These are phyloP conservation scores for Xerocomus amazonicus DNA, from an alignment of 1,284 basidiomycete genomes.

Conservation along the genomic window DNA sequence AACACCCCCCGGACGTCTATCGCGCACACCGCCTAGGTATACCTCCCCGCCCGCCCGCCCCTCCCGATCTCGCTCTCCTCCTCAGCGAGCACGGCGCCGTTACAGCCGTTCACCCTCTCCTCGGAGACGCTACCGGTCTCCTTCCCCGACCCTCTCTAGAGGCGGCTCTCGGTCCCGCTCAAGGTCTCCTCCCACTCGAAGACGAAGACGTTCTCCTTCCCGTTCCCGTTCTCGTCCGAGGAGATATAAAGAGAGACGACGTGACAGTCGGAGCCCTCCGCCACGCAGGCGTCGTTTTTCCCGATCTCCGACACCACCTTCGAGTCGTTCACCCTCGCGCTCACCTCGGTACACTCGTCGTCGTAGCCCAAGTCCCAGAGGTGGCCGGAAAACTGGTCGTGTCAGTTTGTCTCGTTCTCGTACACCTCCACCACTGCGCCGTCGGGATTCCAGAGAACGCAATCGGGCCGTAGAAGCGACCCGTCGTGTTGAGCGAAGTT, in stretches of 20 bases:
- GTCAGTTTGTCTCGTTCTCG: constrained; percentile 27
- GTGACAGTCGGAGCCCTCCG: constrained; percentile 58
- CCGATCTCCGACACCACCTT: constrained; percentile 34
- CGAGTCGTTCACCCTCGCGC: constrained; percentile 44
- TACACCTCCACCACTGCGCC: constrained; percentile 22
- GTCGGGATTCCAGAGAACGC: constrained; percentile 31
- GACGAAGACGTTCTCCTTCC: constrained; percentile 39
- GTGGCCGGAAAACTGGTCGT: constrained; percentile 30
- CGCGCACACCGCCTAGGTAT: constrained; percentile 32
- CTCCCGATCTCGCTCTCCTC: constrained; percentile 32
- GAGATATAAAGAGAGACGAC: constrained; percentile 39
- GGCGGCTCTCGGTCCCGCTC: constrained; percentile 29
- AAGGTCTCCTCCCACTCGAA: constrained; percentile 42
- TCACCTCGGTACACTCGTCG: constrained; percentile 28
- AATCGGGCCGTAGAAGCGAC: constrained; percentile 22
- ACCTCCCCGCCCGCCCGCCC: constrained; percentile 22
- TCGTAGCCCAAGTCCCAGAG: constrained; percentile 36
- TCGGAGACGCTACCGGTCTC: constrained; percentile 35
- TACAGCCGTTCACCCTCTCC: constrained; percentile 34
- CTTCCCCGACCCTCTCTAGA: constrained; percentile 31
- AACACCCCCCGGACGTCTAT: constrained; percentile 34
- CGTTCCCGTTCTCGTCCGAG: constrained; percentile 43
- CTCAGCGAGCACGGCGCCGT: constrained; percentile 24
- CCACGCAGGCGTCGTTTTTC: constrained; percentile 51
- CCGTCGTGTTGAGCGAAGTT: constrained; percentile 25